Evolutionary conservation across 345 rosid species (phyloP), one percentile per base, ranked within the genome.

Genomic region (Euclidium syriacum): DNA sequence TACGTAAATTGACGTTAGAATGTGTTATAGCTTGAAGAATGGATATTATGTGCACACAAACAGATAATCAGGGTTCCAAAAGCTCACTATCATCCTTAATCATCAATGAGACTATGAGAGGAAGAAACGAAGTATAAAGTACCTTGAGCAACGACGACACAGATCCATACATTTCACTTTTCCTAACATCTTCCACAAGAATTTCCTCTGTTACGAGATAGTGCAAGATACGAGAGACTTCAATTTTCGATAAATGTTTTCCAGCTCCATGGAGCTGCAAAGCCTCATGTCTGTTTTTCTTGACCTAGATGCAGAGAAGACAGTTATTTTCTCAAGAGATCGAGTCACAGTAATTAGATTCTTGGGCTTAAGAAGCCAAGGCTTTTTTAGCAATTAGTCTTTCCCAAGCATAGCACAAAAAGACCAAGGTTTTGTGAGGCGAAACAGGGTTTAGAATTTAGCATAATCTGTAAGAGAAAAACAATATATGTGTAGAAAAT

Each of bases 121-220:
- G 15, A 29, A 58, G 17, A 40, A 51, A 14, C 20, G 3, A 42
- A 29, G 16, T 9, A 67, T 9, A 10, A 50, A 52, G 54, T 73
- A 90, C 99, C 99, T 90, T 90, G 34, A 94, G 63, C 42, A 94
- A 78, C 35, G 99, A 87, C 41, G 99, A 94, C 32, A 94, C 89
- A 72, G 92, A 75, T 67, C 99, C 97, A 66, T 87, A 90, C 73
- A 84, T 19, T 59, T 94, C 99, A 75, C 97, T 94, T 84, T 94
- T 94, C 83, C 87, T 84, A 50, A 94, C 92, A 15, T 90, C 99
- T 80, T 90, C 99, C 56, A 70, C 70, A 62, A 94, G 96, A 64
- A 78, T 77, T 60, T 87, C 96, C 46, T 87, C 90, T 7, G 80
- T 82, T 33, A 94, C 96, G 58, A 94, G 95, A 77, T 89, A 86